Conservation (phyloP, 2,329 filamentous ascomycete genomes). For the Metarhizium rileyi region DNA sequence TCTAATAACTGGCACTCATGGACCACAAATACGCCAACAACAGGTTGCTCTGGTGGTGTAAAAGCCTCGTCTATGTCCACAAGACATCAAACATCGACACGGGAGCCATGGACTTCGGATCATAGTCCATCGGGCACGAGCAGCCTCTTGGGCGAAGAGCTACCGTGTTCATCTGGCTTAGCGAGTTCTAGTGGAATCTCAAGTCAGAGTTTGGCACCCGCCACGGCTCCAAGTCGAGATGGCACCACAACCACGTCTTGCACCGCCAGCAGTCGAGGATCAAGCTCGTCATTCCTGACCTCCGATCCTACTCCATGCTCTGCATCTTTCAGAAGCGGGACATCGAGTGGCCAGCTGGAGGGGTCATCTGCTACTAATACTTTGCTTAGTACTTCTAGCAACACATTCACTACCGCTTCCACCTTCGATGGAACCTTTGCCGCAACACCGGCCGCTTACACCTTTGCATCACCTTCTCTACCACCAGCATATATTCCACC, state of each 20-base stretch:
- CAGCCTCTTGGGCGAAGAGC: background rate
- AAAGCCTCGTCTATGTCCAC: background rate
- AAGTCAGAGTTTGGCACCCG: background rate
- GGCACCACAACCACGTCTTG: constrained; percentile 1
- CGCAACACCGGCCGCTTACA: constrained; percentile 4
- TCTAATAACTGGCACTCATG: background rate
- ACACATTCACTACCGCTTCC: background rate
- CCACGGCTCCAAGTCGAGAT: background rate
- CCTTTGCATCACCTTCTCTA: background rate
- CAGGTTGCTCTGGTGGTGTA: background rate
- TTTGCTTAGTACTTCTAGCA: background rate
- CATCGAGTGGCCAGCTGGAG: background rate
- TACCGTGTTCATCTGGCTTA: constrained; percentile 2
- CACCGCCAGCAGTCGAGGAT: background rate
- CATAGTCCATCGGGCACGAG: background rate
- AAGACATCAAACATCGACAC: background rate
- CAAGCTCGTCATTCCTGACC: background rate
- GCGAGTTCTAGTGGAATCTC: background rate
- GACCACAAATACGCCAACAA: background rate
- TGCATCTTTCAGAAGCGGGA: background rate
- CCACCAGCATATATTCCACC: constrained; percentile 8
- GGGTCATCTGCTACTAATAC: background rate
- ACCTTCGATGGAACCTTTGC: background rate
- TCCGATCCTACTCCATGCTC: background rate
- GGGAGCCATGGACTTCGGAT: background rate